Percentiles rank a stretch among this genome's conserved stretches.
Evolutionary conservation across 2,329 filamentous ascomycete species (phyloP).

Genomic region (Aspergillus pseudoglaucus): DNA sequence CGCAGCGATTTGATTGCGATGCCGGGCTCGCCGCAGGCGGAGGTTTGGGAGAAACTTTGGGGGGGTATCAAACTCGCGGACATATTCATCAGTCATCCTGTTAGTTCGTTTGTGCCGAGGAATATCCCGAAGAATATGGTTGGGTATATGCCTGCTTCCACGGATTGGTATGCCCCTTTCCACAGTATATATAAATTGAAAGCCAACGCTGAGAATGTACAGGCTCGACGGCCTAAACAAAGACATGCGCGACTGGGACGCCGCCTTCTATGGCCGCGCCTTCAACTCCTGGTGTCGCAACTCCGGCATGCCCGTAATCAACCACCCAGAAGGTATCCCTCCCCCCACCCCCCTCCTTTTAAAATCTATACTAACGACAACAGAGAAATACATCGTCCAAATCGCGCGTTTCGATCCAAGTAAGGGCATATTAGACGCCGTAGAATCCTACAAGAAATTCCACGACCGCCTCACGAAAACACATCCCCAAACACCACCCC

Average conservation of each 20-base stretch:
- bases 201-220: not conserved
- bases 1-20: conserved; percentile 64
- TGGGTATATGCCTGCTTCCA: conserved; percentile 71
- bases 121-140: conserved; percentile 61
- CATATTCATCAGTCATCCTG: conserved; percentile 76
- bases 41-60: conserved; percentile 73
- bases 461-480: conserved; percentile 51
- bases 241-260: conserved; percentile 61
- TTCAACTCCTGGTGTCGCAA: conserved; percentile 59
- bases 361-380: conserved; percentile 42
- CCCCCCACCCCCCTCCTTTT: not conserved
- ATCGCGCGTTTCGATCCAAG: conserved; percentile 77
- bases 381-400: conserved; percentile 68
- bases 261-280: conserved; percentile 66
- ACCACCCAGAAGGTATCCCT: conserved; percentile 30
- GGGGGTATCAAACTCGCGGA: conserved; percentile 63
- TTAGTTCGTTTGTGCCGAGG: conserved; percentile 65
- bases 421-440: conserved; percentile 72
- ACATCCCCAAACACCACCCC: conserved; percentile 50
- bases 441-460: conserved; percentile 70
- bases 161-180: conserved; percentile 60
- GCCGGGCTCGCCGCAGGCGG: conserved; percentile 59
- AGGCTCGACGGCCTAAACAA: conserved; percentile 78
- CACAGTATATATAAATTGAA: not conserved
- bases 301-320: conserved; percentile 45